Conservation (phyloP, 2,329 filamentous ascomycete genomes). For the Hymenoscyphus infarciens region DNA sequence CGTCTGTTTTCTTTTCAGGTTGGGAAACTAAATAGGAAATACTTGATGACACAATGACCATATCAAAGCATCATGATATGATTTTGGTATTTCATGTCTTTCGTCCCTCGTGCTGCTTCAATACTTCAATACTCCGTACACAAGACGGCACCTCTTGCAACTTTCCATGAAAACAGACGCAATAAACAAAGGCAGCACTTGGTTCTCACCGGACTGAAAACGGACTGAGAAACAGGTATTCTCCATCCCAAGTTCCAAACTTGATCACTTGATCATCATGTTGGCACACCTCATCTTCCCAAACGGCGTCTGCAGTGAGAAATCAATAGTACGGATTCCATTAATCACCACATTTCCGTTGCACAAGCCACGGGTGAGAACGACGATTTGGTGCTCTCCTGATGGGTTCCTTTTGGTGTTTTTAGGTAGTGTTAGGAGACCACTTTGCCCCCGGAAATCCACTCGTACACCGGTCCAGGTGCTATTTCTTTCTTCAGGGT, state of each 20-base stretch:
- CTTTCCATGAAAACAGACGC: no score
- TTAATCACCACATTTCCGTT: not conserved
- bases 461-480: not conserved
- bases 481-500: no score
- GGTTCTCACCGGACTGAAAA: not conserved
- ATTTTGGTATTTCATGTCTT: not conserved
- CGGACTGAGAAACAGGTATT: not conserved
- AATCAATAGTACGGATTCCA: not conserved
- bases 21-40: no score
- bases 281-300: not conserved
- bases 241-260: not conserved
- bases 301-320: conserved; percentile 1
- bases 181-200: not conserved
- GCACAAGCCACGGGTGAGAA: not conserved
- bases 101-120: not conserved
- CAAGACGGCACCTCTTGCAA: not conserved
- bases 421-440: not conserved
- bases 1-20: no score
- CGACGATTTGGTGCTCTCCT: not conserved
- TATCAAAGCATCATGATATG: not conserved
- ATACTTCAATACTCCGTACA: not conserved
- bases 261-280: not conserved
- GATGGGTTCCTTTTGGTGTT: not conserved
- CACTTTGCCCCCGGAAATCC: not conserved
- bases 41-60: no score